These are phyloP conservation scores for Pyrenopolyporus hunteri DNA, from an alignment of 495 filamentous ascomycete genomes.

Conservation along the genomic window DNA sequence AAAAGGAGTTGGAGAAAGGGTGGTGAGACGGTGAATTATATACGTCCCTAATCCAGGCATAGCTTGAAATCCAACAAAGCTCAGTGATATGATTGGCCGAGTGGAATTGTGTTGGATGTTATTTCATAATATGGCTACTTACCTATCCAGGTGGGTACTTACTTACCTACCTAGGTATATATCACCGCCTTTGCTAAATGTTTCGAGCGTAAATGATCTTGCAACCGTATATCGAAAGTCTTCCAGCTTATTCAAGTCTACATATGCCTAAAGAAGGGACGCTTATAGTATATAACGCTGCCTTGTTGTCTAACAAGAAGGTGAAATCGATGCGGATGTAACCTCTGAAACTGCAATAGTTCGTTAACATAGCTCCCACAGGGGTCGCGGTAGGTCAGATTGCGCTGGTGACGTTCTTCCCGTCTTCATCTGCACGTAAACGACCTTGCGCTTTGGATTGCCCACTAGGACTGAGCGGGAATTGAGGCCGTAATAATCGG, in stretches of 20 bases:
- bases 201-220: not conserved
- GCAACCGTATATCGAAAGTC: not conserved
- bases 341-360: not conserved
- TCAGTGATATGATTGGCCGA: conserved; percentile 1
- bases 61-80: not conserved
- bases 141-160: too few relatives aligned
- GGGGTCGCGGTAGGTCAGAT: conserved; percentile 60
- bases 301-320: conserved; percentile 8
- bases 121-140: not conserved
- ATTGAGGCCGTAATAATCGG: conserved; percentile 86
- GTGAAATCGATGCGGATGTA: not conserved
- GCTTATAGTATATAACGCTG: not conserved
- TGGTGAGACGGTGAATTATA: not conserved
- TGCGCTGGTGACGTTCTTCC: conserved; percentile 26
- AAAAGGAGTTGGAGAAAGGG: not conserved
- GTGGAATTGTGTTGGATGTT: not conserved
- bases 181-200: too few relatives aligned
- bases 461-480: conserved; percentile 83
- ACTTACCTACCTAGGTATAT: too few relatives aligned
- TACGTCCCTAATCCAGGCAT: not conserved
- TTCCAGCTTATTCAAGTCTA: conserved; percentile 2
- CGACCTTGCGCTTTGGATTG: conserved; percentile 76
- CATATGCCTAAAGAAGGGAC: not conserved
- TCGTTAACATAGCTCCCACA: conserved; percentile 65
- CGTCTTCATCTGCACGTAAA: conserved; percentile 70